Percentiles rank a stretch among this genome's conserved stretches.
These are phyloP conservation scores for Chaetomiaceae sp. DNA, from an alignment of 2,329 filamentous ascomycete genomes.

Conservation along the genomic window DNA sequence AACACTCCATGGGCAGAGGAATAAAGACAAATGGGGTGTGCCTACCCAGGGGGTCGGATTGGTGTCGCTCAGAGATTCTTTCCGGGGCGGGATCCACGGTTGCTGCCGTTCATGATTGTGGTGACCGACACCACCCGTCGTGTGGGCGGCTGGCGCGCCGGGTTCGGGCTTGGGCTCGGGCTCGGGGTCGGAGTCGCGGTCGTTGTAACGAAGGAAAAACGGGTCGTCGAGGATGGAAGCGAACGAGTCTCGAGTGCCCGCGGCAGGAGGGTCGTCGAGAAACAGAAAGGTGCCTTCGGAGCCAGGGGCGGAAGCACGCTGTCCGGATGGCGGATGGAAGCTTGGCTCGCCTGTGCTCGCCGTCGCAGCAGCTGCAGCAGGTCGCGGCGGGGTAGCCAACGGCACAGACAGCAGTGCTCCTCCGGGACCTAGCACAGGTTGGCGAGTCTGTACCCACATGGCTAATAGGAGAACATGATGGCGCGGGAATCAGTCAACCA, in stretches of 20 bases:
- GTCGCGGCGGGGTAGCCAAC: slow-evolving; percentile 17
- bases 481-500: background rate
- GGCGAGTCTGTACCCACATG: slow-evolving; percentile 28
- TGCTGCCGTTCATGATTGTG: slow-evolving; percentile 36
- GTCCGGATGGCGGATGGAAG: slow-evolving; percentile 11
- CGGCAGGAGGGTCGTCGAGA: slow-evolving; percentile 25
- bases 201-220: slow-evolving; percentile 47
- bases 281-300: slow-evolving; percentile 25
- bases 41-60: slow-evolving; percentile 29
- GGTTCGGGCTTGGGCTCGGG: slow-evolving; percentile 29
- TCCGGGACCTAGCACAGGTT: slow-evolving; percentile 19
- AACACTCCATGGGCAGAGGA: too few species aligned
- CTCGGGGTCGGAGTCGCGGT: background rate
- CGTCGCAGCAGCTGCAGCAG: slow-evolving; percentile 4
- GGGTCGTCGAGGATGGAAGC: slow-evolving; percentile 52
- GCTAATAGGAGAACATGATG: slow-evolving; percentile 20
- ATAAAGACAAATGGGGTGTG: too few species aligned
- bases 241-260: slow-evolving; percentile 42
- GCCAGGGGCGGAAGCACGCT: slow-evolving; percentile 16
- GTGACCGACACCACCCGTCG: slow-evolving; percentile 16
- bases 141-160: slow-evolving; percentile 13
- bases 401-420: slow-evolving; percentile 15
- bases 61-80: slow-evolving; percentile 42
- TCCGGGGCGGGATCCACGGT: slow-evolving; percentile 42
- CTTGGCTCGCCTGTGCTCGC: slow-evolving; percentile 10